Percentiles rank a stretch among this genome's conserved stretches.
Evolutionary conservation across 2,329 filamentous ascomycete genomes (phyloP).

Genomic region (Acrocalymma vagum): DNA sequence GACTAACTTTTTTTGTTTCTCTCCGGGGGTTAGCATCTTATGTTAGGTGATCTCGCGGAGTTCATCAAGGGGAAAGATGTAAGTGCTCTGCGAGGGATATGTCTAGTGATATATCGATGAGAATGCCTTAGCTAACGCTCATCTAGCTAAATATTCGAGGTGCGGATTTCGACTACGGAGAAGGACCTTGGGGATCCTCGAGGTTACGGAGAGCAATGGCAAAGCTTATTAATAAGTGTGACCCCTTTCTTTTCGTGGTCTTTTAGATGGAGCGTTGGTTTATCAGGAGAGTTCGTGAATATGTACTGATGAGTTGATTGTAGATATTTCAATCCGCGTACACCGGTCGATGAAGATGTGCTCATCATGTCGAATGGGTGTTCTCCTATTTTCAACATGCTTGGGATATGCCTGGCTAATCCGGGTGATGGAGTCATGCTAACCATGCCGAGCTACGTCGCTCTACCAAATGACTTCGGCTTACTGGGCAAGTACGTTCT

Average conservation of each 20-base stretch:
- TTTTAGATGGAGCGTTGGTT: too few species aligned
- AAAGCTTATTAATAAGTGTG: conserved; percentile 48
- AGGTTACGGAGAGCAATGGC: conserved; percentile 53
- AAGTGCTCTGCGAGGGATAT: conserved; percentile 19
- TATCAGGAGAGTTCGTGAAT: too few species aligned
- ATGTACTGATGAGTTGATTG: not conserved
- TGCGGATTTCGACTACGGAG: conserved; percentile 51
- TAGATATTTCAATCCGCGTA: conserved; percentile 47
- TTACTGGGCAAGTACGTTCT: conserved; percentile 41
- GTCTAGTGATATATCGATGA: not conserved
- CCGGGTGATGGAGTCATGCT: conserved; percentile 57
- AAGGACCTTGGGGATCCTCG: conserved; percentile 46
- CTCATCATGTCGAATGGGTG: conserved; percentile 53
- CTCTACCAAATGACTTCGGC: conserved; percentile 58
- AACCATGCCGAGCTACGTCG: conserved; percentile 56
- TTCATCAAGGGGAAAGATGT: conserved; percentile 50
- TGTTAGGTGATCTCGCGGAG: conserved; percentile 48
- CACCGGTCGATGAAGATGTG: conserved; percentile 44
- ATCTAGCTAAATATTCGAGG: conserved; percentile 36
- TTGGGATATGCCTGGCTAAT: conserved; percentile 54
- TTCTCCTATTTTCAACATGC: conserved; percentile 53
- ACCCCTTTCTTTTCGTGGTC: not conserved
- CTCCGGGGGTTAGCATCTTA: too few species aligned
- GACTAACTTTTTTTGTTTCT: too few species aligned
- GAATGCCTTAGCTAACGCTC: not conserved